Evolutionary conservation across 2,329 filamentous ascomycete genomes (phyloP), one percentile per base, ranked within the genome.

Genomic region (Aspergillus intermedius): DNA sequence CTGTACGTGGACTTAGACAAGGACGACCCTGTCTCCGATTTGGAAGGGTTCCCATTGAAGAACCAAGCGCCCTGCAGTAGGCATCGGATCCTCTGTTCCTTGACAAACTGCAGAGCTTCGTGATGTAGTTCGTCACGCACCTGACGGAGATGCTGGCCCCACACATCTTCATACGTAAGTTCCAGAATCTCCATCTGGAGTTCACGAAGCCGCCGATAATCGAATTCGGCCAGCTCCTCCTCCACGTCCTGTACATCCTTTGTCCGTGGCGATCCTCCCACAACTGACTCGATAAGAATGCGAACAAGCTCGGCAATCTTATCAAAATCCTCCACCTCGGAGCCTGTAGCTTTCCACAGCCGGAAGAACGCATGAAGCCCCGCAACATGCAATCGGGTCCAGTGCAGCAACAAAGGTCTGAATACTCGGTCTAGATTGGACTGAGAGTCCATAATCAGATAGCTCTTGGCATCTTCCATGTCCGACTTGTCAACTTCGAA

Each of bases 111-210:
- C 47, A 96, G 73, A 9, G 91, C 90, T 68, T 98, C 93, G 60
- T 91, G 84, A 58, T 88, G 87, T 41, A 97, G 77, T 66, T 95
- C 89, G 47, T 96, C 89, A 30, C 90, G 86, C n/a, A 95, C 88
- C 69, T 93, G 88, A 54, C 81, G 81, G 23, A 98, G 77, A 69
- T 97, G 90, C 53, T 87, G 82, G 10, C 91, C 91, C 93, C 93
- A 98, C 44, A 87, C 87, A 64, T 94, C 88, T 66, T 97, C 91
- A 63, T 97, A 97, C 0, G 89, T 88, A 55, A 93, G 75, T 64
- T 95, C 88, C 4, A 97, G 75, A 9, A 96, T 77, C 58, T 94
- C 87, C 90, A 97, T 96, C 69, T 98, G 93, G 47, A 95, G 75
- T 62, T 90, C 84, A 45, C 93, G 82, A 47, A 97, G 75, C 35